Percentiles rank a stretch among this genome's conserved stretches.
phyloP scores from a whole-genome alignment of 768 basidiomycete species.

The Polyporus arcularius region DNA sequence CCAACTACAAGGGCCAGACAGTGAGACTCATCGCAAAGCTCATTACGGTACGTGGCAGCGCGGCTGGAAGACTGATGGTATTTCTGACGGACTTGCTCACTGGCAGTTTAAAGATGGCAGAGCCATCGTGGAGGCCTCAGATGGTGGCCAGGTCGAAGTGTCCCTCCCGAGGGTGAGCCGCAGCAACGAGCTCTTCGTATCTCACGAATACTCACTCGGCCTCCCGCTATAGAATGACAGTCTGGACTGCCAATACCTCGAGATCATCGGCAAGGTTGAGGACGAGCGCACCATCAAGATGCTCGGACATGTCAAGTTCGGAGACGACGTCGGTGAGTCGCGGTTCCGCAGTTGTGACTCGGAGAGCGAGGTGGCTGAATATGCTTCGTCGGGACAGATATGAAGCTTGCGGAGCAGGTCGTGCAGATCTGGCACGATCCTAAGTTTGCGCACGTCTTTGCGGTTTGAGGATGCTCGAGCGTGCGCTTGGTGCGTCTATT shows the following conservation, averaged over 20 bases:
- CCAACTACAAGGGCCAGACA: constrained; percentile 16
- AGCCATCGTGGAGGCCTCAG: constrained; percentile 63
- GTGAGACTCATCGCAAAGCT: constrained; percentile 20
- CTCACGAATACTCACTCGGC: no score
- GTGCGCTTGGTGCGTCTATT: no score
- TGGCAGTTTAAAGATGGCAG: constrained; percentile 37
- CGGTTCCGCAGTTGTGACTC: no score
- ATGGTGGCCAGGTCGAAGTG: constrained; percentile 63
- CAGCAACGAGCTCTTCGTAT: neutral
- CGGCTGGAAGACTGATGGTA: neutral
- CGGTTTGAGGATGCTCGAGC: neutral
- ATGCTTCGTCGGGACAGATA: constrained; percentile 6
- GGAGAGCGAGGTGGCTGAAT: neutral
- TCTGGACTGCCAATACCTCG: constrained; percentile 12
- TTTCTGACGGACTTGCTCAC: neutral
- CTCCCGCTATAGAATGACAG: constrained; percentile 1
- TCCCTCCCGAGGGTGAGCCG: constrained; percentile 39
- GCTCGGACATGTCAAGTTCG: constrained; percentile 19
- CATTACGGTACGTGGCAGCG: constrained; percentile 3
- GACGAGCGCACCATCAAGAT: constrained; percentile 24
- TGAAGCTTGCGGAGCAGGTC: constrained; percentile 21
- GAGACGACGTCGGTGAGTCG: constrained; percentile 21
- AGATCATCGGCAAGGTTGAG: constrained; percentile 24
- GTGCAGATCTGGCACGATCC: constrained; percentile 26
- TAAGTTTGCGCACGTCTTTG: constrained; percentile 18